Evolutionary conservation across 2,329 filamentous ascomycete species (phyloP).

Genomic region (Sarocladiaceae sp.): DNA sequence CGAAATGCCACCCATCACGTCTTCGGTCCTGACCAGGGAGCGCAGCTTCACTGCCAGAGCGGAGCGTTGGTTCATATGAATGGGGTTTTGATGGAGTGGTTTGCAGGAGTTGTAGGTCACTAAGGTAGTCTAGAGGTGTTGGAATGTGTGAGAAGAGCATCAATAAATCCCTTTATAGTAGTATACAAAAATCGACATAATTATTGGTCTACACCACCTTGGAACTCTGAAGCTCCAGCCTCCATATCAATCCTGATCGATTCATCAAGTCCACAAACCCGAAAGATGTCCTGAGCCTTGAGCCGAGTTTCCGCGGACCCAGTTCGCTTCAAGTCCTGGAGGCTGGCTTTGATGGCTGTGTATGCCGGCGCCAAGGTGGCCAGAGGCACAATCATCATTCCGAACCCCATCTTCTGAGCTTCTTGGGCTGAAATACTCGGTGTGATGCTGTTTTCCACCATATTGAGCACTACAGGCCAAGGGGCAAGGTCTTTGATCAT

Average conservation of each 20-base stretch:
- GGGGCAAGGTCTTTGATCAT: constrained; percentile 43
- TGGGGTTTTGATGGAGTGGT: too few relatives aligned
- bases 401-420: constrained; percentile 52
- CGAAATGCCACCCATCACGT: too few relatives aligned
- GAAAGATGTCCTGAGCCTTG: constrained; percentile 43
- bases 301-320: constrained; percentile 34
- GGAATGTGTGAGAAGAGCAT: too few relatives aligned
- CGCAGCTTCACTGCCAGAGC: too few relatives aligned
- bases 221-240: constrained; percentile 7
- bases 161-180: too few relatives aligned
- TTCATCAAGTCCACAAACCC: constrained; percentile 46
- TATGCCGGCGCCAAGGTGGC: constrained; percentile 44
- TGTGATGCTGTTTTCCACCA: constrained; percentile 51
- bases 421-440: constrained; percentile 48
- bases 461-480: constrained; percentile 51
- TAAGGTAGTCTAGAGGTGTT: too few relatives aligned
- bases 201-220: not conserved
- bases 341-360: constrained; percentile 32
- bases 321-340: constrained; percentile 31
- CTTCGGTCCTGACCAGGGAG: too few relatives aligned
- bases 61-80: too few relatives aligned
- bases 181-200: too few relatives aligned
- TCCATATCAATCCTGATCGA: constrained; percentile 40
- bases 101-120: too few relatives aligned
- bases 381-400: constrained; percentile 55